A percentile compares a stretch with the other conserved stretches of the same genome.
These are phyloP conservation scores for Pseudopithomyces chartarum DNA, from an alignment of 2,329 filamentous ascomycete species.

Conservation along the genomic window DNA sequence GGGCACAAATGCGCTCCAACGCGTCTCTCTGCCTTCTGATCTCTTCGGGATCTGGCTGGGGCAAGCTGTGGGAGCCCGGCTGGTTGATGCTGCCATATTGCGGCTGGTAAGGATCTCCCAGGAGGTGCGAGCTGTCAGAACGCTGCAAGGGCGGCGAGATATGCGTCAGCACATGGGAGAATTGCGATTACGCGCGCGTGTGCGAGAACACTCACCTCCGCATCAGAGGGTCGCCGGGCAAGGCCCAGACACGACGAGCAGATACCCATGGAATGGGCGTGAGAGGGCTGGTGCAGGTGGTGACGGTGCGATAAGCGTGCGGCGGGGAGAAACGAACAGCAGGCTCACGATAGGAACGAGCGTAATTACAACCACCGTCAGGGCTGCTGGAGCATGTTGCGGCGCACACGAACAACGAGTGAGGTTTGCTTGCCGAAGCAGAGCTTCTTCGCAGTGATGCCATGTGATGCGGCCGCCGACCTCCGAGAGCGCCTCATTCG, in stretches of 20 bases:
- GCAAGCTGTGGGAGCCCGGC: slow-evolving; percentile 37
- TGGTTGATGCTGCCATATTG: slow-evolving; percentile 50
- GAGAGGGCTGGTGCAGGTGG: slow-evolving; percentile 2
- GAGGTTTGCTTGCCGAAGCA: slow-evolving; percentile 20
- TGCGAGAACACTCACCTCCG: slow-evolving; percentile 41
- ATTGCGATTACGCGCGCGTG: slow-evolving; percentile 13
- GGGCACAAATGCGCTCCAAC: slow-evolving; percentile 55
- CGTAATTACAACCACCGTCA: slow-evolving; percentile 10
- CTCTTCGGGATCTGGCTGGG: slow-evolving; percentile 55
- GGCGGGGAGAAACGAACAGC: not conserved
- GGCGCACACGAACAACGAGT: slow-evolving; percentile 7
- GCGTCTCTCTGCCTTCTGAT: slow-evolving; percentile 54
- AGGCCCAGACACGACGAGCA: slow-evolving; percentile 56
- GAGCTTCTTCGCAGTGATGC: too few species aligned
- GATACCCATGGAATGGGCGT: slow-evolving; percentile 50
- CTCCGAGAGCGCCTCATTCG: slow-evolving; percentile 10
- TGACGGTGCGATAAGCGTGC: not conserved
- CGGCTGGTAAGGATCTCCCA: slow-evolving; percentile 50
- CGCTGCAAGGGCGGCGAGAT: slow-evolving; percentile 40
- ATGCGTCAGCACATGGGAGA: slow-evolving; percentile 27
- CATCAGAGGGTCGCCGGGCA: slow-evolving; percentile 49
- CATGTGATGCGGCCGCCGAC: slow-evolving; percentile 11
- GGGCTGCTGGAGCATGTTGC: slow-evolving; percentile 17
- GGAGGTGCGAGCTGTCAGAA: slow-evolving; percentile 53
- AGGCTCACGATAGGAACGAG: slow-evolving; percentile 5